Conservation (phyloP, 768 basidiomycete genomes). For the Rhodocollybia butyracea region DNA sequence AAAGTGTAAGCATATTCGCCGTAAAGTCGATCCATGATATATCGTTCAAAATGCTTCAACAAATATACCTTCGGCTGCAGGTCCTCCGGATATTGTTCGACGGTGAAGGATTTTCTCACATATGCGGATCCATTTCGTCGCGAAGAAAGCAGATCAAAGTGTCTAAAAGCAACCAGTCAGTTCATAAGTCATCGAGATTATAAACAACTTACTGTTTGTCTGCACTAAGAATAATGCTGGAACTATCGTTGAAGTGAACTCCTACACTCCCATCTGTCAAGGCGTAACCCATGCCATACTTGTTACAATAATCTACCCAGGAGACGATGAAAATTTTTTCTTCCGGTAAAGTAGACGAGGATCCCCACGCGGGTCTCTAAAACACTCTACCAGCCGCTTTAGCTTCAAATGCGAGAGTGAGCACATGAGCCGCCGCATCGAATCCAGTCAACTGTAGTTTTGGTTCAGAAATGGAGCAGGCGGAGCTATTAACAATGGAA, state of each 20-base stretch:
- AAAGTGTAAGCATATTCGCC: slow-evolving; percentile 84
- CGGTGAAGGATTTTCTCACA: slow-evolving; percentile 67
- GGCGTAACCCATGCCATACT: slow-evolving; percentile 99
- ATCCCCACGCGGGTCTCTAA: slow-evolving; percentile 58
- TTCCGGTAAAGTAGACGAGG: slow-evolving; percentile 43
- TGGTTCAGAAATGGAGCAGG: slow-evolving; percentile 8
- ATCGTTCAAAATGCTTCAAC: slow-evolving; percentile 89
- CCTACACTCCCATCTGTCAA: slow-evolving; percentile 93
- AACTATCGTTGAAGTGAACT: slow-evolving; percentile 96
- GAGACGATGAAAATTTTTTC: slow-evolving; percentile 91
- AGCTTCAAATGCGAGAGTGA: slow-evolving; percentile 65
- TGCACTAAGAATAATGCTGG: slow-evolving; percentile 78
- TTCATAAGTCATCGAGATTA: neutral
- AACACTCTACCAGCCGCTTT: slow-evolving; percentile 62
- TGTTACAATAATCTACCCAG: slow-evolving; percentile 99
- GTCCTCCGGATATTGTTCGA: slow-evolving; percentile 72
- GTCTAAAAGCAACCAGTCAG: slow-evolving; percentile 40
- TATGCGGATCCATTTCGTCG: slow-evolving; percentile 64
- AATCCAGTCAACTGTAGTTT: slow-evolving; percentile 50
- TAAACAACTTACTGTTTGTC: slow-evolving; percentile 71
- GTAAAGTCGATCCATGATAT: slow-evolving; percentile 89
- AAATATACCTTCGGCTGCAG: slow-evolving; percentile 90
- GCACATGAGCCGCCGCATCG: slow-evolving; percentile 55
- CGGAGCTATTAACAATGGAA: neutral
- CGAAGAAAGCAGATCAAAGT: slow-evolving; percentile 85